These are phyloP conservation scores for Chalaropsis thielavioides DNA, from an alignment of 2,329 filamentous ascomycete genomes.

Conservation along the genomic window DNA sequence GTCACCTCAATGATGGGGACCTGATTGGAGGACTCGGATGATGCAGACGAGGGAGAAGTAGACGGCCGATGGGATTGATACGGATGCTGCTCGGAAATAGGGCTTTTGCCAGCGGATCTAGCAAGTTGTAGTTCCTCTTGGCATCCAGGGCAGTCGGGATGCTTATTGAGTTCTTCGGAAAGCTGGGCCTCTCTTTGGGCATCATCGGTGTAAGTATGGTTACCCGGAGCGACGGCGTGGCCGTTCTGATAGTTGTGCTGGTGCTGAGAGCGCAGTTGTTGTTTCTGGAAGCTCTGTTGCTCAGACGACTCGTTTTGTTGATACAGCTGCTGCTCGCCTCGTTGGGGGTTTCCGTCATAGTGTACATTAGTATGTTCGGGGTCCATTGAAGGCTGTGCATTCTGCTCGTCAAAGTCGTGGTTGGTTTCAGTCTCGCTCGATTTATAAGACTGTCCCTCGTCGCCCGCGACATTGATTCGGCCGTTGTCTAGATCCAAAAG, in stretches of 20 bases:
- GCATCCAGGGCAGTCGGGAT: slow-evolving; percentile 7
- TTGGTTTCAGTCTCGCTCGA: not conserved
- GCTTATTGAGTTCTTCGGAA: not conserved
- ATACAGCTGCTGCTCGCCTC: not conserved
- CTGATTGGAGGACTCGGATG: not conserved
- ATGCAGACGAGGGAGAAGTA: not conserved
- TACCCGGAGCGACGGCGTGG: not conserved
- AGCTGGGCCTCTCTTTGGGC: slow-evolving; percentile 19
- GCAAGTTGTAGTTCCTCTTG: slow-evolving; percentile 1
- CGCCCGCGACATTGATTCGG: slow-evolving; percentile 23
- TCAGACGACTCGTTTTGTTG: not conserved
- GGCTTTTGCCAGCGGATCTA: not conserved
- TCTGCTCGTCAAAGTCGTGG: slow-evolving; percentile 47
- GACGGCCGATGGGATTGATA: not conserved
- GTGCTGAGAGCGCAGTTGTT: not conserved
- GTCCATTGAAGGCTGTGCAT: slow-evolving; percentile 38
- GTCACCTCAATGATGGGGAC: not conserved
- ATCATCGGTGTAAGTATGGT: slow-evolving; percentile 19
- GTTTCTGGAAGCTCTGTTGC: not conserved
- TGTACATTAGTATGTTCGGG: slow-evolving; percentile 17
- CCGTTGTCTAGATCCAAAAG: slow-evolving; percentile 6
- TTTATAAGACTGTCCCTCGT: not conserved
- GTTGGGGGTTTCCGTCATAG: not conserved
- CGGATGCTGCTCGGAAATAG: not conserved
- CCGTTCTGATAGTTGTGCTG: not conserved